These are phyloP conservation scores for Trypanosoma cruzi DNA, from an alignment of 208 protist genomes.

Conservation along the genomic window DNA sequence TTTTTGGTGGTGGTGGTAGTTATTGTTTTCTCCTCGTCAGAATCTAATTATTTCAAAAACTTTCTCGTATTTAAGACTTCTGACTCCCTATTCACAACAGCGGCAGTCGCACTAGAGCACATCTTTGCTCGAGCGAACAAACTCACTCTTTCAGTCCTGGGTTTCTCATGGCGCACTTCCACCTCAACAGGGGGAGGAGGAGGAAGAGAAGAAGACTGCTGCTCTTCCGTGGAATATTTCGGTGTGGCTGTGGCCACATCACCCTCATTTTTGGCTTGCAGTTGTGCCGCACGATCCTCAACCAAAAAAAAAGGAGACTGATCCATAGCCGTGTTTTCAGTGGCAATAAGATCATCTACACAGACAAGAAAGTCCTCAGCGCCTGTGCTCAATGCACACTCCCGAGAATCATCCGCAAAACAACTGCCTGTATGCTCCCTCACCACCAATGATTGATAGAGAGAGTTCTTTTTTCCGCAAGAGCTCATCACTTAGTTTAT, in stretches of 20 bases:
- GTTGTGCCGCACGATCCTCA: background rate
- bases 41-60: constrained; percentile 9
- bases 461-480: constrained; percentile 17
- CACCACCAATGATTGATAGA: background rate
- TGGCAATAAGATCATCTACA: constrained; percentile 26
- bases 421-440: background rate
- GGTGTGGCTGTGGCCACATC: background rate
- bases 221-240: background rate
- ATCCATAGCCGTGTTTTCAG: background rate
- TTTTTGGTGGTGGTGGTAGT: background rate
- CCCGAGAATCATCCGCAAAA: background rate
- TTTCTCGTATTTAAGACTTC: constrained; percentile 18
- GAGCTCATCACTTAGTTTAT: constrained; percentile 27
- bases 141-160: constrained; percentile 26
- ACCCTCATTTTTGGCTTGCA: background rate
- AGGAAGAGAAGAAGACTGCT: background rate
- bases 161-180: background rate
- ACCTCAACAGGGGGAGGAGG: background rate
- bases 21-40: background rate
- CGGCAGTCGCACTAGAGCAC: background rate
- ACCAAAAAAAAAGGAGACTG: background rate
- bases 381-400: background rate
- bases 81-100: background rate
- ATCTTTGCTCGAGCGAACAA: constrained; percentile 38
- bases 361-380: constrained; percentile 8